phyloP scores from a whole-genome alignment of 352 stramenopile species.

The Globisporangium camurandrum region DNA sequence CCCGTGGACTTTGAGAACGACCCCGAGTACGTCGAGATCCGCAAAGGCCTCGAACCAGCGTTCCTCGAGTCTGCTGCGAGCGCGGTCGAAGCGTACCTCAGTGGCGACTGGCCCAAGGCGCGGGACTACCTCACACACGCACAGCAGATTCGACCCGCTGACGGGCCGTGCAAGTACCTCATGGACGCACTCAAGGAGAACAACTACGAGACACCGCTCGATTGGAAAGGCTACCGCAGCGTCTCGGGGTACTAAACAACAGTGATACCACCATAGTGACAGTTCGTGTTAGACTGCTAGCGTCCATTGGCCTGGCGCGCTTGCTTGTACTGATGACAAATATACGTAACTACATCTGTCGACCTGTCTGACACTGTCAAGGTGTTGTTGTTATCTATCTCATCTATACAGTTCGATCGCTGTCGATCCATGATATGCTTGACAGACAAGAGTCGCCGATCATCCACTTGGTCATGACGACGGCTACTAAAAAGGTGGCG shows the following conservation, averaged over 20 bases:
- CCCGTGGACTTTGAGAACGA: constrained; percentile 80
- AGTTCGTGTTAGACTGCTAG: too few relatives aligned
- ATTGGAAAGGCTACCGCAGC: constrained; percentile 90
- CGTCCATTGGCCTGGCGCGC: not conserved
- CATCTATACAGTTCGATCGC: too few relatives aligned
- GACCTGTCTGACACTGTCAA: too few relatives aligned
- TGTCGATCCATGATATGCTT: too few relatives aligned
- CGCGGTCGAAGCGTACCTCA: constrained; percentile 70
- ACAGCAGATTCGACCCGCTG: constrained; percentile 65
- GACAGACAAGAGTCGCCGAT: too few relatives aligned
- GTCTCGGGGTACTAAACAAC: constrained; percentile 79
- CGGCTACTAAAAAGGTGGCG: too few relatives aligned
- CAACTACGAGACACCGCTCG: constrained; percentile 78
- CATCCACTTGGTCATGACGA: too few relatives aligned
- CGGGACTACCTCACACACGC: constrained; percentile 66
- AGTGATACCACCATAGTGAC: too few relatives aligned
- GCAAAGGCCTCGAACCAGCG: constrained; percentile 66
- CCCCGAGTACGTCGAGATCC: constrained; percentile 78
- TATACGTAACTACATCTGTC: too few relatives aligned
- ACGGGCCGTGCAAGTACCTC: constrained; percentile 88
- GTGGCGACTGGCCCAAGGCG: constrained; percentile 65
- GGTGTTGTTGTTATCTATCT: too few relatives aligned
- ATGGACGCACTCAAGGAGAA: constrained; percentile 86
- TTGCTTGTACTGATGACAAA: not conserved
- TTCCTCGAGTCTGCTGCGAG: constrained; percentile 65